Evolutionary conservation across 73 alveolate genomes (phyloP), one percentile per base, ranked within the genome.

Genomic region (Stentor coeruleus): DNA sequence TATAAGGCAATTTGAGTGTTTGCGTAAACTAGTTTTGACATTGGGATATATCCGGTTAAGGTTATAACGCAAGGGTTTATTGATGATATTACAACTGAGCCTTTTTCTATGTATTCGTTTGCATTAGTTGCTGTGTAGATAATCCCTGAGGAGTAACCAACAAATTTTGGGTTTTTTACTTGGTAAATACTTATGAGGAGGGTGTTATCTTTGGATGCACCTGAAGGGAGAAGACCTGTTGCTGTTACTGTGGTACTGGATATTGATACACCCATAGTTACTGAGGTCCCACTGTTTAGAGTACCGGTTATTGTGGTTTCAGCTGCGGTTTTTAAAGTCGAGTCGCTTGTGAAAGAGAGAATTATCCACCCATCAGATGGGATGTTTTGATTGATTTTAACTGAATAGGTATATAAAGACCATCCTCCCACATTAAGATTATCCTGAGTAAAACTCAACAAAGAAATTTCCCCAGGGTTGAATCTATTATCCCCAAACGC

Each of bases 141-240:
- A 20, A 33, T 15, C n/a, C n/a, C 37, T 1, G 79, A 66, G 33
- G 79, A 20, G 33, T 20, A 20, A 20, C 79, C 79, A 31, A 66
- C 79, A 66, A 20, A 66, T 66, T 40, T 0, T 26, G 37, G 37
- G 37, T 66, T 66, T 33, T 31, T 66, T 33, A 66, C 79, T 33
- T 66, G 79, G 36, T 20, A 20, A 26, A 66, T 66, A 20, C 33
- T 31, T 1, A 66, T 26, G 33, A 31, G 11, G 14, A 66, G 14
- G 20, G n/a, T 33, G n/a, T n/a, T n/a, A n/a, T n/a, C n/a, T n/a
- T n/a, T n/a, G n/a, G n/a, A n/a, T 28, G 79, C 14, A 66, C n/a
- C 79, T 66, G 66, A 6, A 49, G 66, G 66, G 66, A 49, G 6
- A 49, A 49, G 66, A 11, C 66, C 66, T 11, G 66, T 49, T 20